These are phyloP conservation scores for Tremellales sp. DNA, from an alignment of 1,284 basidiomycete species.

Conservation along the genomic window DNA sequence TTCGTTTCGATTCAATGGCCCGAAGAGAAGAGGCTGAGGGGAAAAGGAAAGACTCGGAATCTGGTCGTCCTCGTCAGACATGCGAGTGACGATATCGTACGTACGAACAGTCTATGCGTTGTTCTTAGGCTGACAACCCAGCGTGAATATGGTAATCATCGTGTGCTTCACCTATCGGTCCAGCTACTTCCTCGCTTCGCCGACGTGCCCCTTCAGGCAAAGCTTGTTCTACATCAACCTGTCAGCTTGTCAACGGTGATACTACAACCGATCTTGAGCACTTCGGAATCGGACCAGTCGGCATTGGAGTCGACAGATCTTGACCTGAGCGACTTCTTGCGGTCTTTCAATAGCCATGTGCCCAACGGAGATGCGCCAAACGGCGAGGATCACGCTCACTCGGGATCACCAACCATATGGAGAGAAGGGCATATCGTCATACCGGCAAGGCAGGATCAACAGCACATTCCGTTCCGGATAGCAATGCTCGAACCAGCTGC, in stretches of 20 bases:
- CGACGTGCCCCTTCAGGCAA: conserved; percentile 19
- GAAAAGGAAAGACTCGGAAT: conserved; percentile 10
- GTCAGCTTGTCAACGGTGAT: conserved; percentile 38
- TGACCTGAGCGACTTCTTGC: conserved; percentile 59
- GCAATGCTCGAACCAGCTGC: conserved; percentile 60
- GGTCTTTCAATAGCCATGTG: conserved; percentile 1
- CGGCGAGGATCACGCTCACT: background rate
- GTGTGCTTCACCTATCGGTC: conserved; percentile 22
- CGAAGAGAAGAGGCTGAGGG: conserved; percentile 17
- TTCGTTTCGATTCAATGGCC: conserved; percentile 24
- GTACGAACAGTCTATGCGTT: too few species aligned
- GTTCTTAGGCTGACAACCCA: background rate
- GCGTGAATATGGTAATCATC: background rate
- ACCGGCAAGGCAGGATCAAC: background rate
- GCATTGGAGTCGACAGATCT: background rate
- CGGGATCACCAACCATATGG: conserved; percentile 14
- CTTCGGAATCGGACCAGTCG: background rate
- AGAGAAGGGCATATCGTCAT: conserved; percentile 17
- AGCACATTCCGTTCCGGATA: conserved; percentile 30
- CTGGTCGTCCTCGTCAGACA: conserved; percentile 22
- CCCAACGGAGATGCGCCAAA: conserved; percentile 1
- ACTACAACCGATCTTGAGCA: conserved; percentile 29
- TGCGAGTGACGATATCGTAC: background rate
- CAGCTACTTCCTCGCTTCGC: conserved; percentile 31
- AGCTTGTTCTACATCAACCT: conserved; percentile 27